Percentiles rank a stretch among this genome's conserved stretches.
Conservation (phyloP, 192 early-diverging fungal genomes). For the Umbelopsis sp. region DNA sequence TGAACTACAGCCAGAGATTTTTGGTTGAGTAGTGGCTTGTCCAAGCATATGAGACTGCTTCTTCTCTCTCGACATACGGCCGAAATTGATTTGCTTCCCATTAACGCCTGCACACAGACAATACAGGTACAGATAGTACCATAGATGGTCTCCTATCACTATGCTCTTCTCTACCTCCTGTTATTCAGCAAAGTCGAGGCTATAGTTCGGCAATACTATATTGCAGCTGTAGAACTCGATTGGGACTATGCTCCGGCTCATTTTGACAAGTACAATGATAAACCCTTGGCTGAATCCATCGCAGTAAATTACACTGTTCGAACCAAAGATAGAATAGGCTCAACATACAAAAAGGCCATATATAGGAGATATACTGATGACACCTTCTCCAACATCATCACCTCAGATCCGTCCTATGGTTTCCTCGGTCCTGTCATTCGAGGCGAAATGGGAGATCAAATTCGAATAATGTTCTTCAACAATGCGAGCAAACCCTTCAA, state of each 20-base stretch:
- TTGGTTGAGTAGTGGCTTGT: background rate
- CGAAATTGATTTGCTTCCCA: too few species aligned
- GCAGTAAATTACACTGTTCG: conserved; percentile 34
- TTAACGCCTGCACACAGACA: too few species aligned
- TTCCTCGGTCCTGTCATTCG: conserved; percentile 41
- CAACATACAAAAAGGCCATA: conserved; percentile 38
- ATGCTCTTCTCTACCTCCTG: background rate
- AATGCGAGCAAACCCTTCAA: conserved; percentile 26
- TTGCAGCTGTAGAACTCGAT: conserved; percentile 43
- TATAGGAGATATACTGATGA: conserved; percentile 41
- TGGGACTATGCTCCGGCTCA: conserved; percentile 49
- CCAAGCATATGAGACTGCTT: background rate
- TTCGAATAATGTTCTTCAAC: conserved; percentile 37
- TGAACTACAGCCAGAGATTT: background rate
- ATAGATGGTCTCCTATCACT: background rate
- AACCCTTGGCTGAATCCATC: conserved; percentile 25
- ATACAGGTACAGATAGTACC: background rate
- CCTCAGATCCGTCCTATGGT: conserved; percentile 36
- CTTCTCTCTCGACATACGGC: too few species aligned
- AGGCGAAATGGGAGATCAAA: conserved; percentile 39
- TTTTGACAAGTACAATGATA: conserved; percentile 37
- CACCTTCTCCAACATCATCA: conserved; percentile 27
- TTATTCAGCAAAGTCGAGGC: background rate
- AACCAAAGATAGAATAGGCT: conserved; percentile 32
- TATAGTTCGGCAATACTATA: conserved; percentile 39